Evolutionary conservation across 2,329 filamentous ascomycete species (phyloP).

Genomic region (Dryadomyces quercus-mongolicae): DNA sequence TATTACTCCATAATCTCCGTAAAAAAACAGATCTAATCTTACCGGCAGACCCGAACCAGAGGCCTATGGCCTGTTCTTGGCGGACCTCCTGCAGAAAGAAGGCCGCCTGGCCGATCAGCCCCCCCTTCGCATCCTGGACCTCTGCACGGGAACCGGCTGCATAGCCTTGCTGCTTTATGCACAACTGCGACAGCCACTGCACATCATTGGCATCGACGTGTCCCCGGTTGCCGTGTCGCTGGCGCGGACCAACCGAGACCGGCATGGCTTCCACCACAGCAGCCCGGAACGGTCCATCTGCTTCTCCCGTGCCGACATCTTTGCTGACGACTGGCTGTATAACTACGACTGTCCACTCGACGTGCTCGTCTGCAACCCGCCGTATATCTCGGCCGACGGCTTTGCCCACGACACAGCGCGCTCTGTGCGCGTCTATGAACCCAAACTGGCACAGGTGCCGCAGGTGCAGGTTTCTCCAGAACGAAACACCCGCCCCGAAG

Average conservation of each 20-base stretch:
- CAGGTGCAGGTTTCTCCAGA: neutral
- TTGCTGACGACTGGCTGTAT: conserved; percentile 26
- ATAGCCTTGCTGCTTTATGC: conserved; percentile 66
- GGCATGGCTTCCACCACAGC: conserved; percentile 27
- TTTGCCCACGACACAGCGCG: conserved; percentile 52
- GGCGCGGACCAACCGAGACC: conserved; percentile 48
- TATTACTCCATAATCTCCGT: no score
- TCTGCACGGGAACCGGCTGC: conserved; percentile 87
- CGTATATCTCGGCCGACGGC: conserved; percentile 63
- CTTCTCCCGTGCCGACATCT: conserved; percentile 27
- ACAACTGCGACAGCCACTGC: conserved; percentile 31
- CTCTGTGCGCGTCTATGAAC: conserved; percentile 75
- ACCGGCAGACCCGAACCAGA: conserved; percentile 52
- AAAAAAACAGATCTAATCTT: no score
- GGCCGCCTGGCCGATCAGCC: neutral
- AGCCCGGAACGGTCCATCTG: neutral
- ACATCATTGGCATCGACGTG: conserved; percentile 62
- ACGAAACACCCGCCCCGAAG: conserved; percentile 19
- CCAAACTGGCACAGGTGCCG: conserved; percentile 63
- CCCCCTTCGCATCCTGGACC: conserved; percentile 56
- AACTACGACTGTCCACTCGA: conserved; percentile 26
- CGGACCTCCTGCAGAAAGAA: conserved; percentile 15
- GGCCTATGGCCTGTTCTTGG: conserved; percentile 48
- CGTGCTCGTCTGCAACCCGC: conserved; percentile 77
- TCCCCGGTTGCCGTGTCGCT: conserved; percentile 53